These are phyloP conservation scores for Ascocoryne sarcoides DNA, from an alignment of 2,329 filamentous ascomycete genomes.

Conservation along the genomic window DNA sequence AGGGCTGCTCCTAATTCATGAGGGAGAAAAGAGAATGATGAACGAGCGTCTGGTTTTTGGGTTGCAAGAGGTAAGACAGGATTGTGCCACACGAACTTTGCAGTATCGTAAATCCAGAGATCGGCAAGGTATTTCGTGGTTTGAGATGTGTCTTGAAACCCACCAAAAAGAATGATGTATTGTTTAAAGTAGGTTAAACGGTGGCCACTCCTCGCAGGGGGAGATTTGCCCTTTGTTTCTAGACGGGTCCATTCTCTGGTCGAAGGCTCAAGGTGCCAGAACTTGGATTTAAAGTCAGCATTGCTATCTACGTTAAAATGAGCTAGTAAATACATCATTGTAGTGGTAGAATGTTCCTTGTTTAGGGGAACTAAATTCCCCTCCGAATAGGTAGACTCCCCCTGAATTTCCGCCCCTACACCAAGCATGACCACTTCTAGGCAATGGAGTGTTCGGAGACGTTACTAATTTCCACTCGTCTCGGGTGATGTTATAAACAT, in stretches of 20 bases:
- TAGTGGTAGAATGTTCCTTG: constrained; percentile 99
- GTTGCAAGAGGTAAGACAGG: constrained; percentile 68
- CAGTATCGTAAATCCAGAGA: constrained; percentile 90
- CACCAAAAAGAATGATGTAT: constrained; percentile 90
- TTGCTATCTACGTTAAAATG: not conserved
- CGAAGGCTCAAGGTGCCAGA: constrained; percentile 82
- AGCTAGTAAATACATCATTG: constrained; percentile 52
- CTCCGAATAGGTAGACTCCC: constrained; percentile 86
- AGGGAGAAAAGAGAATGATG: constrained; percentile 84
- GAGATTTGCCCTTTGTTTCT: constrained; percentile 67
- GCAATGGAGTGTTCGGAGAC: constrained; percentile 82
- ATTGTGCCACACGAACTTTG: constrained; percentile 75
- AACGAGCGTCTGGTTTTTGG: constrained; percentile 82
- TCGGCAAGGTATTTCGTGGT: constrained; percentile 91
- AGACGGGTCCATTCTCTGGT: constrained; percentile 86
- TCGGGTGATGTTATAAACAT: constrained; percentile 67
- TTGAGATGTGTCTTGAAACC: constrained; percentile 94
- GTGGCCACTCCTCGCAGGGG: constrained; percentile 81
- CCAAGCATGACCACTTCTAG: constrained; percentile 90
- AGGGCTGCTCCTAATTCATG: constrained; percentile 85
- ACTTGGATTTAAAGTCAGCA: constrained; percentile 32
- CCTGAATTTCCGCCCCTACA: constrained; percentile 75
- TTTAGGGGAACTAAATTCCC: constrained; percentile 93
- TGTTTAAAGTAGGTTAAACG: constrained; percentile 97
- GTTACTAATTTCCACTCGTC: constrained; percentile 90